Evolutionary conservation across 208 protist species (phyloP).

Genomic region (Acanthamoeba castellanii): DNA sequence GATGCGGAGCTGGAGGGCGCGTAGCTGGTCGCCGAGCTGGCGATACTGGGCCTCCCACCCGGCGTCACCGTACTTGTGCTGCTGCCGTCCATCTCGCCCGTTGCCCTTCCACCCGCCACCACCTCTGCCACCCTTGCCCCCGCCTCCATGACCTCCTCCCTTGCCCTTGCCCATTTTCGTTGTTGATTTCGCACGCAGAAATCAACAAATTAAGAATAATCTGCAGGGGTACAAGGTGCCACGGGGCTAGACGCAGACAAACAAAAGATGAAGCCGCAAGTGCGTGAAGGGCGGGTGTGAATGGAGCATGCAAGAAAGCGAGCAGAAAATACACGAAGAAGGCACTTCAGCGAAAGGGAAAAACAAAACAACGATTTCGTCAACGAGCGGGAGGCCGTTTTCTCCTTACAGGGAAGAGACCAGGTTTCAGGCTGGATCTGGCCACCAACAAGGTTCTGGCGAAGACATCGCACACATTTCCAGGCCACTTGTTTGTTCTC

Average conservation of each 20-base stretch:
- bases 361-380: no score
- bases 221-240: background rate
- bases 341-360: background rate
- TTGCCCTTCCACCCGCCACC: background rate
- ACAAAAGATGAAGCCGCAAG: background rate
- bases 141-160: background rate
- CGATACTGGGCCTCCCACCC: constrained; percentile 74
- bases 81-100: background rate
- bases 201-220: background rate
- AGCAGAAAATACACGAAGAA: background rate
- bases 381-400: no score
- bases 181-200: background rate
- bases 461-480: no score
- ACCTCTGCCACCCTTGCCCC: background rate
- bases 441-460: no score
- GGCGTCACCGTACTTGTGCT: constrained; percentile 47
- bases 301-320: background rate
- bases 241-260: no score
- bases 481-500: no score
- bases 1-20: constrained; percentile 72
- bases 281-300: background rate
- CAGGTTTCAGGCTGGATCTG: no score
- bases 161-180: constrained; percentile 1
- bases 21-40: constrained; percentile 66
- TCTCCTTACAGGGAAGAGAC: no score